These are phyloP conservation scores for Penicillium silybi DNA, from an alignment of 495 filamentous ascomycete species.

Conservation along the genomic window DNA sequence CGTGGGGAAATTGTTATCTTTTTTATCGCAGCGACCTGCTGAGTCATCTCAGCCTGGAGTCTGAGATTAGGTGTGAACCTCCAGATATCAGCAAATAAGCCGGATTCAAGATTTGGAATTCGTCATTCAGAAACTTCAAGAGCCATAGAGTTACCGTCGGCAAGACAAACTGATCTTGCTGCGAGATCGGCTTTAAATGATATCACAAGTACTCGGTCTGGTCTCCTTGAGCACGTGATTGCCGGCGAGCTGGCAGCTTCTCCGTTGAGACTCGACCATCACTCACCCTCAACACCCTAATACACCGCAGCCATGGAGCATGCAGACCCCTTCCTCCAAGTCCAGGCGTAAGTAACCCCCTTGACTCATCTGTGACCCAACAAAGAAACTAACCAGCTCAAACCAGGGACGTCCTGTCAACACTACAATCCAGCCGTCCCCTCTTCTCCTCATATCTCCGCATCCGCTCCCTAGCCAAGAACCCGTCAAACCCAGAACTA, in stretches of 20 bases:
- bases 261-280: slow-evolving; percentile 3
- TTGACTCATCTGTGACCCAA: neutral
- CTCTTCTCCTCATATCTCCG: slow-evolving; percentile 94
- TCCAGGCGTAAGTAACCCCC: slow-evolving; percentile 63
- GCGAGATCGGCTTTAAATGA: neutral
- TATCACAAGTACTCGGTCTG: neutral
- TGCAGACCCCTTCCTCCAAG: slow-evolving; percentile 88
- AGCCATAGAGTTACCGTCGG: neutral
- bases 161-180: neutral
- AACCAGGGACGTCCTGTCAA: slow-evolving; percentile 75
- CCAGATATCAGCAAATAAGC: neutral
- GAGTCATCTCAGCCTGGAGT: slow-evolving; percentile 7
- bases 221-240: slow-evolving; percentile 14
- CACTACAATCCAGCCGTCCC: slow-evolving; percentile 72
- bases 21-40: slow-evolving; percentile 11
- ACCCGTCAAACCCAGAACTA: slow-evolving; percentile 75
- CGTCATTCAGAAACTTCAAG: neutral
- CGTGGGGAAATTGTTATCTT: slow-evolving; percentile 20
- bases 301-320: slow-evolving; percentile 51
- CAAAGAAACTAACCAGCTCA: slow-evolving; percentile 9
- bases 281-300: slow-evolving; percentile 1
- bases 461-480: slow-evolving; percentile 79
- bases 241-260: slow-evolving; percentile 11
- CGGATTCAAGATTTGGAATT: neutral
- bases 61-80: neutral